Evolutionary conservation across 2,329 filamentous ascomycete genomes (phyloP).

Genomic region (Mycocentrospora acerina): DNA sequence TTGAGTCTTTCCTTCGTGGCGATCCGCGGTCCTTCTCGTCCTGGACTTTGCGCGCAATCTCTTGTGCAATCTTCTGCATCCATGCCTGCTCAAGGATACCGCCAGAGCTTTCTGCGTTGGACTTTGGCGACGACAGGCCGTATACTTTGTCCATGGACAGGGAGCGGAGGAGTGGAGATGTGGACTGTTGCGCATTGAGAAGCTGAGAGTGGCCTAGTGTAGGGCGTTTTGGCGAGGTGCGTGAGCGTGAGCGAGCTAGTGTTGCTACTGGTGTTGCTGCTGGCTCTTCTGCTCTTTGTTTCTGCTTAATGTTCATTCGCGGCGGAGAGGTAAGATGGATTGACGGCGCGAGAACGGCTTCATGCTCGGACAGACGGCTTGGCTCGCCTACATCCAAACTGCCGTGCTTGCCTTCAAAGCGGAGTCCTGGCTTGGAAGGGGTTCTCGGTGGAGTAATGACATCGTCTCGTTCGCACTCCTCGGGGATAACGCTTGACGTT

Average conservation of each 20-base stretch:
- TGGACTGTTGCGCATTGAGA: constrained; percentile 34
- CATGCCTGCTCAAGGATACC: constrained; percentile 77
- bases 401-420: constrained; percentile 26
- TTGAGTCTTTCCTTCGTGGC: constrained; percentile 9
- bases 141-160: constrained; percentile 19
- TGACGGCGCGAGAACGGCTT: constrained; percentile 29
- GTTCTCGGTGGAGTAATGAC: constrained; percentile 36
- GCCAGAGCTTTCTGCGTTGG: constrained; percentile 30
- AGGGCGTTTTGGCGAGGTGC: constrained; percentile 22
- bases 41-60: constrained; percentile 84
- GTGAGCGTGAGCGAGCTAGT: constrained; percentile 10
- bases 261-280: constrained; percentile 1
- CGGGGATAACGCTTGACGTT: constrained; percentile 49
- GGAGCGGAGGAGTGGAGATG: constrained; percentile 40
- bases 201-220: constrained; percentile 31
- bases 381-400: constrained; percentile 29
- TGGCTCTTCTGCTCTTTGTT: constrained; percentile 15
- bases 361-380: constrained; percentile 22
- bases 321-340: constrained; percentile 28
- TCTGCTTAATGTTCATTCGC: constrained; percentile 26
- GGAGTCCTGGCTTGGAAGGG: constrained; percentile 22
- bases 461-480: constrained; percentile 36
- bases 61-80: constrained; percentile 91
- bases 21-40: constrained; percentile 67
- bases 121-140: constrained; percentile 22